Conservation (phyloP, 1,284 basidiomycete genomes). For the Earliella scabrosa region DNA sequence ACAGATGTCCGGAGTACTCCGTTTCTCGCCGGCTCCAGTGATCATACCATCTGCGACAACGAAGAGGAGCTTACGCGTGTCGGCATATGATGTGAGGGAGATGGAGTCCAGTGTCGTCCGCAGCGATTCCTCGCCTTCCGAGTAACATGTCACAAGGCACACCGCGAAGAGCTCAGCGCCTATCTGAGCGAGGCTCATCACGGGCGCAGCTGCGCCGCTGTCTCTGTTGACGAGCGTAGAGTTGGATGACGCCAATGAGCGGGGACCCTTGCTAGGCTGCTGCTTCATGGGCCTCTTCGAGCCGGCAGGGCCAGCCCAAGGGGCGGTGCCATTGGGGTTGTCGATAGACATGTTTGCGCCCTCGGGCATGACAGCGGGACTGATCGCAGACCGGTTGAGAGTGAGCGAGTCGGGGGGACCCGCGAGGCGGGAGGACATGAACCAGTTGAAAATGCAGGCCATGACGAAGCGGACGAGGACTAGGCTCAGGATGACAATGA, state of each 20-base stretch:
- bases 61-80: constrained; percentile 90
- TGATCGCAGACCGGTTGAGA: constrained; percentile 79
- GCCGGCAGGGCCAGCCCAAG: constrained; percentile 76
- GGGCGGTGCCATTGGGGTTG: constrained; percentile 89
- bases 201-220: constrained; percentile 50
- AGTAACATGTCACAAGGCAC: constrained; percentile 97
- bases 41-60: constrained; percentile 99
- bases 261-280: constrained; percentile 44
- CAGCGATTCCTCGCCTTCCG: constrained; percentile 93
- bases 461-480: constrained; percentile 93
- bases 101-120: constrained; percentile 94
- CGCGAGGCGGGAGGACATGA: constrained; percentile 81
- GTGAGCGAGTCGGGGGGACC: constrained; percentile 71
- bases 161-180: constrained; percentile 94
- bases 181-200: constrained; percentile 86
- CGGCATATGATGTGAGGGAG: constrained; percentile 88
- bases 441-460: constrained; percentile 98
- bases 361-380: constrained; percentile 94
- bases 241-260: constrained; percentile 54
- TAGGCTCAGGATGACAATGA: constrained; percentile 90
- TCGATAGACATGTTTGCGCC: constrained; percentile 92
- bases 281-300: constrained; percentile 53
- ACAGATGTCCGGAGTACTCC: constrained; percentile 96
- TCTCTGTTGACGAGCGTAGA: constrained; percentile 56
- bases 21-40: constrained; percentile 94